Percentiles rank a stretch among this genome's conserved stretches.
phyloP scores from a whole-genome alignment of 2,329 filamentous ascomycete species.

The Fusarium praegraminearum region DNA sequence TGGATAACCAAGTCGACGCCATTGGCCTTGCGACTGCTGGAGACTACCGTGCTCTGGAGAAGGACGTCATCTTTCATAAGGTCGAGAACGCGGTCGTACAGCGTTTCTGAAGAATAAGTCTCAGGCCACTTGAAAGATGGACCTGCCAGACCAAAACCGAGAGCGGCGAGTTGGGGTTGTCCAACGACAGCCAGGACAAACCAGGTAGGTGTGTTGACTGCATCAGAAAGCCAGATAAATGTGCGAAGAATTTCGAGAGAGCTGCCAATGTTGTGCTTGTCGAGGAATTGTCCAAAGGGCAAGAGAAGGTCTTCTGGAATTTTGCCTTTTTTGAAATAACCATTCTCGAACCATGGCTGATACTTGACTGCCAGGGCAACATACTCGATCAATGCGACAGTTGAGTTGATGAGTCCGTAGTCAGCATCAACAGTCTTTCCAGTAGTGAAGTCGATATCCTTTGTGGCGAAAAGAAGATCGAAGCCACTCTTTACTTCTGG shows the following conservation, averaged over 20 bases:
- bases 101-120: conserved; percentile 24
- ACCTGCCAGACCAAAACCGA: conserved; percentile 10
- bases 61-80: conserved; percentile 22
- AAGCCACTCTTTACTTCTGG: not conserved
- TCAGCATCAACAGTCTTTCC: conserved; percentile 18
- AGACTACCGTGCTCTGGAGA: conserved; percentile 23
- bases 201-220: conserved; percentile 21
- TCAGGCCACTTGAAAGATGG: conserved; percentile 25
- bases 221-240: conserved; percentile 25
- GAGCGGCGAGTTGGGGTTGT: conserved; percentile 21
- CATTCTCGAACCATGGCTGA: conserved; percentile 34
- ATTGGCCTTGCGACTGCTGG: not conserved
- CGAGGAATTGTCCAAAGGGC: conserved; percentile 26
- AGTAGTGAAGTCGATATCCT: conserved; percentile 26
- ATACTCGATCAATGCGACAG: conserved; percentile 4
- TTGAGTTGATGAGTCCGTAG: conserved; percentile 15
- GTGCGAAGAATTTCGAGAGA: conserved; percentile 15
- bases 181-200: conserved; percentile 31
- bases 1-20: conserved; percentile 23
- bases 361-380: conserved; percentile 15
- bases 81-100: conserved; percentile 19
- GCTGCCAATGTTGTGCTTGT: conserved; percentile 12
- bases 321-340: conserved; percentile 25
- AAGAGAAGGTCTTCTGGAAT: conserved; percentile 23
- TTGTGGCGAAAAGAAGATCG: not conserved